Evolutionary conservation across 116 monocot species (phyloP), one percentile per base, ranked within the genome.

Genomic region (Phalaenopsis hybrid): DNA sequence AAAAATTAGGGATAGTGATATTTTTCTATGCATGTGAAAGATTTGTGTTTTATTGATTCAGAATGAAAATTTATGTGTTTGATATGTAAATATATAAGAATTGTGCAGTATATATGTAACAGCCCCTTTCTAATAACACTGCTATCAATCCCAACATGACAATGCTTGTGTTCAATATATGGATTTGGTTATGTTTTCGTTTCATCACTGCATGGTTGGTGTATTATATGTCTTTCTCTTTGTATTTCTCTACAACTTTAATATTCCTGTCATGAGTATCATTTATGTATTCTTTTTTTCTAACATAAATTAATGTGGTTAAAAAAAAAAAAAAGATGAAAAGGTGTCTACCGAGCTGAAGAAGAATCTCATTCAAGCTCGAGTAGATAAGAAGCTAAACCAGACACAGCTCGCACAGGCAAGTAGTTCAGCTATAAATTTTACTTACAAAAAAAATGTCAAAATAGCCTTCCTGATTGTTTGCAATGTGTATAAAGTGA

Each of bases 401-500:
- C 93, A 98, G 83, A 76, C 89, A 17, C 95, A 98, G 76, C 95
- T 95, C 81, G 98, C 94, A 12, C 91, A 94, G 93, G 97, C 92
- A 84, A 77, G 48, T 51, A n/a, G 50, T 31, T 69, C 57, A 3
- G 21, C 12, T 81, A 16, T 59, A 58, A 73, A 1, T 5, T 34
- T 11, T 33, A 8, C 0, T 77, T 1, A 37, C 37, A 2, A 37
- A 37, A 37, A 37, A 37, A 37, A 37, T 37, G 37, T 37, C 37
- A 37, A 37, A 37, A 37, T 37, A 37, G 37, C 2, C 37, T 2
- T 2, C 37, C 37, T 37, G 37, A 37, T 37, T 37, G 1, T 37
- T 37, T 37, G 37, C 37, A 37, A 37, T 37, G 37, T 0, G 37
- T 37, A 37, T 37, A 37, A 37, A 37, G 37, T 37, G 37, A 0